Evolutionary conservation across 768 basidiomycete genomes (phyloP).

Genomic region (Melanogaster broomeanus): DNA sequence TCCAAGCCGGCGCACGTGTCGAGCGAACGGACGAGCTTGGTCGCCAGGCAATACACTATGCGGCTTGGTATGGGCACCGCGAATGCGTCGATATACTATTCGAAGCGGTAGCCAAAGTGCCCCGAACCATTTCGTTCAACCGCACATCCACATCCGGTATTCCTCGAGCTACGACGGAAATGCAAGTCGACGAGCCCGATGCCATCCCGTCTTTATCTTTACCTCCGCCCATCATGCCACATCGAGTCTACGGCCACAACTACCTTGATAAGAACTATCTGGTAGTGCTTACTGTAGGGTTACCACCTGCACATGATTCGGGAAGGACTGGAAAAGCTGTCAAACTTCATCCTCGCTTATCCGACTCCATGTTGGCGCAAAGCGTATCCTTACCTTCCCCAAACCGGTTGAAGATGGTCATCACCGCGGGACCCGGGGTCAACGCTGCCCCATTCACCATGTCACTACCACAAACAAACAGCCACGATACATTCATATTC

Average conservation of each 20-base stretch:
- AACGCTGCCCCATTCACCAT: constrained; percentile 90
- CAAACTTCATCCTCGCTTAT: constrained; percentile 72
- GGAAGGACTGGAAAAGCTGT: constrained; percentile 48
- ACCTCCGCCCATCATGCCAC: constrained; percentile 97
- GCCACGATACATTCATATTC: constrained; percentile 77
- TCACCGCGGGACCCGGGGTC: constrained; percentile 84
- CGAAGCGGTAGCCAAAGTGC: constrained; percentile 30
- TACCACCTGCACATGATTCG: constrained; percentile 39
- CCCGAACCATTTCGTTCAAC: constrained; percentile 13
- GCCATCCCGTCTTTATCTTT: constrained; percentile 92
- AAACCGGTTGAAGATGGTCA: constrained; percentile 86
- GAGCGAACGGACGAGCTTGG: constrained; percentile 80
- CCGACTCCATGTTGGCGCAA: constrained; percentile 66
- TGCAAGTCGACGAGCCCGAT: constrained; percentile 73
- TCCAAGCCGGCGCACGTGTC: constrained; percentile 79
- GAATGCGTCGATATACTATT: constrained; percentile 65
- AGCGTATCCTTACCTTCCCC: constrained; percentile 71
- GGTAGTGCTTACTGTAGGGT: constrained; percentile 82
- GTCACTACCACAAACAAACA: constrained; percentile 77
- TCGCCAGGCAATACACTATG: constrained; percentile 87
- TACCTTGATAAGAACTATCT: constrained; percentile 86
- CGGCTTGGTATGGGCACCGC: constrained; percentile 93
- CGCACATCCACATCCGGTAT: constrained; percentile 19
- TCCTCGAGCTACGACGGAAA: constrained; percentile 30
- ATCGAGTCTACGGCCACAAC: constrained; percentile 96